Evolutionary conservation across 1,284 basidiomycete species (phyloP).

Genomic region (Melampsora americana): DNA sequence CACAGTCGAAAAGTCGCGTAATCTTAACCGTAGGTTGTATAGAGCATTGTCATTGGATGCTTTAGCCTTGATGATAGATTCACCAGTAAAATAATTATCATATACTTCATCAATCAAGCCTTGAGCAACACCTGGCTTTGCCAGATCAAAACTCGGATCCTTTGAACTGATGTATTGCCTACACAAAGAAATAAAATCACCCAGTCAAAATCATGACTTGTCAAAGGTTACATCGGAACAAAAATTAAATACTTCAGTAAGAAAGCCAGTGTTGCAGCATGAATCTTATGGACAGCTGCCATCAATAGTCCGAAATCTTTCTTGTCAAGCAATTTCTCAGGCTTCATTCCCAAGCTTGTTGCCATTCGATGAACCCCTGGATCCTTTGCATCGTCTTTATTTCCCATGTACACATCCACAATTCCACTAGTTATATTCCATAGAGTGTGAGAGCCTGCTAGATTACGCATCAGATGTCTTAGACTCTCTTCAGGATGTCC

Average conservation of each 20-base stretch:
- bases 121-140: not conserved
- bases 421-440: conserved; percentile 18
- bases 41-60: not conserved
- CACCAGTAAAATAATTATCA: not conserved
- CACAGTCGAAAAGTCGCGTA: conserved; percentile 13
- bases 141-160: not conserved
- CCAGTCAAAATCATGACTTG: not conserved
- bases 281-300: conserved; percentile 6
- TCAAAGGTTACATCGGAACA: not conserved
- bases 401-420: conserved; percentile 10
- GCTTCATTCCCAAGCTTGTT: not conserved
- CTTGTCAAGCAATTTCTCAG: conserved; percentile 1
- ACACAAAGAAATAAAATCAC: not conserved
- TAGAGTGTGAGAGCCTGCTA: conserved; percentile 15
- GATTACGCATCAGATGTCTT: conserved; percentile 2
- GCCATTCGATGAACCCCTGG: conserved; percentile 10
- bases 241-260: not conserved
- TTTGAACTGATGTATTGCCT: not conserved
- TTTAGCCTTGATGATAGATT: not conserved
- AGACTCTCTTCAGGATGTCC: not conserved
- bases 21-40: not conserved
- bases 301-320: conserved; percentile 15
- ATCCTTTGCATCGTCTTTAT: not conserved
- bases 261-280: conserved; percentile 13
- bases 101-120: conserved; percentile 6